Percentiles rank a stretch among this genome's conserved stretches.
Evolutionary conservation across 352 stramenopile genomes (phyloP).

Genomic region (Phytophthora ohioensis): DNA sequence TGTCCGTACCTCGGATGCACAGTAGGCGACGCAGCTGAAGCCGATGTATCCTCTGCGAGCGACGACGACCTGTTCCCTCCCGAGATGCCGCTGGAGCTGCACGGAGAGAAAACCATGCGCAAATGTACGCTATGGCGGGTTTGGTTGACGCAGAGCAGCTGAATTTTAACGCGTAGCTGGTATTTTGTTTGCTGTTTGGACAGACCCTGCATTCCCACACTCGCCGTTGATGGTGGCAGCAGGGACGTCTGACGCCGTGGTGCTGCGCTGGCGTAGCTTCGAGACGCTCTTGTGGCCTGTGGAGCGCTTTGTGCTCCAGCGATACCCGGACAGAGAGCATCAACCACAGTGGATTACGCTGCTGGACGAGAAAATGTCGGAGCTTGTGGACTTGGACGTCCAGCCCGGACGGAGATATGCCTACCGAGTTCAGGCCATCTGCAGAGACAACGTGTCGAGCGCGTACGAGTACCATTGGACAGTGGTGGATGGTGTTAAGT

Average conservation of each 20-base stretch:
- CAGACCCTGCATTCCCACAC: slow-evolving; percentile 58
- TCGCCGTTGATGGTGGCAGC: slow-evolving; percentile 54
- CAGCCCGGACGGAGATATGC: slow-evolving; percentile 45
- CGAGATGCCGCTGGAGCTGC: slow-evolving; percentile 39
- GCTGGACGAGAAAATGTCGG: slow-evolving; percentile 46
- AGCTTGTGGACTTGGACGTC: slow-evolving; percentile 45
- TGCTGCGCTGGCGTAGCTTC: slow-evolving; percentile 58
- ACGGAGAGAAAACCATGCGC: slow-evolving; percentile 33
- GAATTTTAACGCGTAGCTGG: neutral
- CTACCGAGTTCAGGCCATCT: slow-evolving; percentile 56
- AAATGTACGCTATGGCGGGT: slow-evolving; percentile 30
- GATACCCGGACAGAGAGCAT: slow-evolving; percentile 47
- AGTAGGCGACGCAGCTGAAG: neutral
- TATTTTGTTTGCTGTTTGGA: neutral
- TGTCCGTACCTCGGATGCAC: slow-evolving; percentile 25
- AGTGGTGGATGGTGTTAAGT: slow-evolving; percentile 14
- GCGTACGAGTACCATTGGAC: slow-evolving; percentile 58
- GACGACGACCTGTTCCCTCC: slow-evolving; percentile 30
- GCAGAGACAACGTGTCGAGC: slow-evolving; percentile 46
- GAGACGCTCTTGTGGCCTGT: slow-evolving; percentile 54
- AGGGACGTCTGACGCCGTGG: slow-evolving; percentile 48
- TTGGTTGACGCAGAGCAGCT: slow-evolving; percentile 3
- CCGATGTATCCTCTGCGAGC: slow-evolving; percentile 1
- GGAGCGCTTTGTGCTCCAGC: slow-evolving; percentile 53
- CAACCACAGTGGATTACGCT: slow-evolving; percentile 51